These are phyloP conservation scores for Pluteus cervinus DNA, from an alignment of 768 basidiomycete species.

Conservation along the genomic window DNA sequence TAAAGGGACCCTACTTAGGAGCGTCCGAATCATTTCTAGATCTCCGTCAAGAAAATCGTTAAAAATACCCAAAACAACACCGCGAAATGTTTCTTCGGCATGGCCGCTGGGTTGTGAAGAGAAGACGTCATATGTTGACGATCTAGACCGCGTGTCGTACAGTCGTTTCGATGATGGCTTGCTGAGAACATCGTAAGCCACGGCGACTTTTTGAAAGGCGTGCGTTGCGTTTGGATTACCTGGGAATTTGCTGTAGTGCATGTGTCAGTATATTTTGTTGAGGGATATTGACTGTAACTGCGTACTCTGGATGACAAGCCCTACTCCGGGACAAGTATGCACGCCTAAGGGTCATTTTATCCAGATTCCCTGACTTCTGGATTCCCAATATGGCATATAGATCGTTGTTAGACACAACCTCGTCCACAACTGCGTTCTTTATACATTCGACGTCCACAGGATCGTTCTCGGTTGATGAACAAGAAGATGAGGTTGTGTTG, in stretches of 20 bases:
- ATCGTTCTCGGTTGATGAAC: conserved; percentile 15
- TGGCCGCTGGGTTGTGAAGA: conserved; percentile 43
- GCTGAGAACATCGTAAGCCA: conserved; percentile 78
- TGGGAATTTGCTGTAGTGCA: conserved; percentile 64
- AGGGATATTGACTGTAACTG: conserved; percentile 9
- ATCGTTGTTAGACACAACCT: conserved; percentile 57
- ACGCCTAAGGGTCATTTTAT: conserved; percentile 59
- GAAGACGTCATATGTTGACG: conserved; percentile 48
- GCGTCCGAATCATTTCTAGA: conserved; percentile 73
- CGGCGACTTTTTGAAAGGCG: conserved; percentile 83
- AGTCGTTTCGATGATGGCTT: conserved; percentile 60
- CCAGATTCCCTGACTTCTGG: conserved; percentile 38
- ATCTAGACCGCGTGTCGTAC: conserved; percentile 57
- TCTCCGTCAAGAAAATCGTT: conserved; percentile 84
- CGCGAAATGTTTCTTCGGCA: conserved; percentile 76
- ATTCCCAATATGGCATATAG: conserved; percentile 74
- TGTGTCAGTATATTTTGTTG: conserved; percentile 2
- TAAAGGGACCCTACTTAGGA: conserved; percentile 53
- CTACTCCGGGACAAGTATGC: conserved; percentile 74
- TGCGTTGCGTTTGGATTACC: conserved; percentile 69
- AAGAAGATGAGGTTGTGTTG: conserved; percentile 6
- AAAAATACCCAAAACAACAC: conserved; percentile 68
- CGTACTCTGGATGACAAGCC: conserved; percentile 84
- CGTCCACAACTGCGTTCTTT: conserved; percentile 33
- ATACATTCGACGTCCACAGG: conserved; percentile 10